These are phyloP conservation scores for Alternaria consortialis DNA, from an alignment of 2,329 filamentous ascomycete genomes.

Conservation along the genomic window DNA sequence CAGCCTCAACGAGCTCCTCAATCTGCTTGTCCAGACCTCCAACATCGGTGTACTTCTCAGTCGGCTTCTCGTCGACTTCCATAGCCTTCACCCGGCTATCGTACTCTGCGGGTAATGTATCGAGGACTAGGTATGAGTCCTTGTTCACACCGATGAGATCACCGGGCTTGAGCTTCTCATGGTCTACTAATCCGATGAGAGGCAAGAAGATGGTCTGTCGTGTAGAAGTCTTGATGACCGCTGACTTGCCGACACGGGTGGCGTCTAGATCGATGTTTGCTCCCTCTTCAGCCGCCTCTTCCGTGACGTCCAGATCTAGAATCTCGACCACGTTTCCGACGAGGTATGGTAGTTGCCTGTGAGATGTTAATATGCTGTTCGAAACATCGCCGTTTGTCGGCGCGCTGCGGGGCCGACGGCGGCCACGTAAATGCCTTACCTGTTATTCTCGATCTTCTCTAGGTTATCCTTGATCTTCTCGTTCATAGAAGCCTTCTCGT, in stretches of 20 bases:
- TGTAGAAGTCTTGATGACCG: slow-evolving; percentile 99
- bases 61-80: slow-evolving; percentile 99
- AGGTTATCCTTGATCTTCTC: slow-evolving; percentile 99
- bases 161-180: slow-evolving; percentile 91
- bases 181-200: slow-evolving; percentile 94
- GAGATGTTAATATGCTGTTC: slow-evolving; percentile 9
- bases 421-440: slow-evolving; percentile 63
- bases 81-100: slow-evolving; percentile 99
- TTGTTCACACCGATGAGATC: slow-evolving; percentile 99
- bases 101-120: slow-evolving; percentile 96
- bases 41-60: slow-evolving; percentile 98
- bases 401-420: slow-evolving; percentile 8
- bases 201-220: slow-evolving; percentile 98
- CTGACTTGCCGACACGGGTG: slow-evolving; percentile 94
- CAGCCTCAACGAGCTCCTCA: slow-evolving; percentile 96
- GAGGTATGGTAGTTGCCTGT: slow-evolving; percentile 94
- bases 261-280: slow-evolving; percentile 99
- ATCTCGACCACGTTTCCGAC: slow-evolving; percentile 99
- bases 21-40: slow-evolving; percentile 99
- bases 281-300: slow-evolving; percentile 94
- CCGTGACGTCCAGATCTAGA: slow-evolving; percentile 93
- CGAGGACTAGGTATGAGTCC: slow-evolving; percentile 96
- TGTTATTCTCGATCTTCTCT: slow-evolving; percentile 99
- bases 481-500: slow-evolving; percentile 94
- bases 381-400: neutral